These are phyloP conservation scores for Candida railenensis DNA, from an alignment of 805 yeast species.

Conservation along the genomic window DNA sequence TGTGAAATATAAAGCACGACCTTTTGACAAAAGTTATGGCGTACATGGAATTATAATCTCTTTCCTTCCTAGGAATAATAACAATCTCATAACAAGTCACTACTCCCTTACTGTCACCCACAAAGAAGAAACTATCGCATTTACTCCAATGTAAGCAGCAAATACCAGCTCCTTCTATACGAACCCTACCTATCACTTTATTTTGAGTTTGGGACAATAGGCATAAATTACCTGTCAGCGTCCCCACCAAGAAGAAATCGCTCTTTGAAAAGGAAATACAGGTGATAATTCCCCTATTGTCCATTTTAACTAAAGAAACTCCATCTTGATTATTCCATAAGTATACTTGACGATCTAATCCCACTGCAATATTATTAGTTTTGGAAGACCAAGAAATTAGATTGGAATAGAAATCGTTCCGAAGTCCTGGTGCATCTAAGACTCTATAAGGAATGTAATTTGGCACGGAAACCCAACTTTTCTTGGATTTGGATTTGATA, in stretches of 20 bases:
- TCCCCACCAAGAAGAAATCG: conserved; percentile 52
- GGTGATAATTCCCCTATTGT: conserved; percentile 47
- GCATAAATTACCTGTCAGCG: conserved; percentile 53
- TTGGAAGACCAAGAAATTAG: conserved; percentile 67
- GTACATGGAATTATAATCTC: too few species aligned
- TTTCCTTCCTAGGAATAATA: not conserved
- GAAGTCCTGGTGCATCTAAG: conserved; percentile 60
- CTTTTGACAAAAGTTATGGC: too few species aligned
- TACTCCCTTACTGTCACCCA: conserved; percentile 68
- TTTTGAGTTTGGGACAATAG: conserved; percentile 40
- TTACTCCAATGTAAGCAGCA: conserved; percentile 65
- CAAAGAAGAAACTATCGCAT: conserved; percentile 40
- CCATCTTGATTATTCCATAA: conserved; percentile 55
- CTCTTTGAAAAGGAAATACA: conserved; percentile 56
- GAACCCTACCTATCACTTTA: conserved; percentile 12
- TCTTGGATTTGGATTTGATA: too few species aligned
- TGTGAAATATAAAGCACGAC: conserved; percentile 24
- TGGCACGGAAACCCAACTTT: too few species aligned
- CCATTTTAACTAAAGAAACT: conserved; percentile 46
- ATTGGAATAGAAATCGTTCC: conserved; percentile 78
- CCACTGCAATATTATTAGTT: conserved; percentile 59
- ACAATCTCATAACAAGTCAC: conserved; percentile 43
- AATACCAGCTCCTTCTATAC: conserved; percentile 39
- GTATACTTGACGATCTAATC: conserved; percentile 56
- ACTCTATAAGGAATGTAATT: conserved; percentile 7